Conservation (phyloP, 1,139 yeast genomes). For the Candida sojae region DNA sequence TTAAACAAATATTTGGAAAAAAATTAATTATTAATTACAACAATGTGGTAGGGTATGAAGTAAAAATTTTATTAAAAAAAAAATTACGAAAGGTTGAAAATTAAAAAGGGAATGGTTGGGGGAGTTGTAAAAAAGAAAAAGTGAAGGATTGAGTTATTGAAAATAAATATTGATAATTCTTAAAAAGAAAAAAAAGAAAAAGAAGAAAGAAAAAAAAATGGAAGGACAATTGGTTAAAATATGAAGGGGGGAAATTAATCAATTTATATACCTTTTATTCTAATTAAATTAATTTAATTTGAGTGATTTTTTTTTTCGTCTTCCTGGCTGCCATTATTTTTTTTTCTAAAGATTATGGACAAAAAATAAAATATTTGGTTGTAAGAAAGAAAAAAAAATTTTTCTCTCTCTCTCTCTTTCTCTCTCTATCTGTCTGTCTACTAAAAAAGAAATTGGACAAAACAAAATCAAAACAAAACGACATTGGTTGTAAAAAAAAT, state of each 20-base stretch:
- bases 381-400: not conserved
- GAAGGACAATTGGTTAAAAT: constrained; percentile 1
- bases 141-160: not conserved
- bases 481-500: not conserved
- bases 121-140: constrained; percentile 3
- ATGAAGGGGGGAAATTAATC: not conserved
- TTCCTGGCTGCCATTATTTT: too few relatives aligned
- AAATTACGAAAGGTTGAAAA: not conserved
- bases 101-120: not conserved
- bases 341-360: not conserved
- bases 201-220: constrained; percentile 7
- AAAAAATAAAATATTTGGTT: not conserved
- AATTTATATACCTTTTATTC: too few relatives aligned
- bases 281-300: too few relatives aligned
- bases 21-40: not conserved
- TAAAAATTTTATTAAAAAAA: not conserved
- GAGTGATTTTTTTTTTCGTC: too few relatives aligned
- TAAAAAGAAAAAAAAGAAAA: constrained; percentile 5
- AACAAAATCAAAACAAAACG: too few relatives aligned
- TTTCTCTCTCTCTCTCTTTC: too few relatives aligned
- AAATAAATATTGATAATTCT: constrained; percentile 1
- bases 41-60: not conserved
- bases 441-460: not conserved
- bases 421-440: too few relatives aligned
- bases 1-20: too few relatives aligned